Evolutionary conservation across 2,329 filamentous ascomycete species (phyloP).

Genomic region (Chalaropsis ovoidea): DNA sequence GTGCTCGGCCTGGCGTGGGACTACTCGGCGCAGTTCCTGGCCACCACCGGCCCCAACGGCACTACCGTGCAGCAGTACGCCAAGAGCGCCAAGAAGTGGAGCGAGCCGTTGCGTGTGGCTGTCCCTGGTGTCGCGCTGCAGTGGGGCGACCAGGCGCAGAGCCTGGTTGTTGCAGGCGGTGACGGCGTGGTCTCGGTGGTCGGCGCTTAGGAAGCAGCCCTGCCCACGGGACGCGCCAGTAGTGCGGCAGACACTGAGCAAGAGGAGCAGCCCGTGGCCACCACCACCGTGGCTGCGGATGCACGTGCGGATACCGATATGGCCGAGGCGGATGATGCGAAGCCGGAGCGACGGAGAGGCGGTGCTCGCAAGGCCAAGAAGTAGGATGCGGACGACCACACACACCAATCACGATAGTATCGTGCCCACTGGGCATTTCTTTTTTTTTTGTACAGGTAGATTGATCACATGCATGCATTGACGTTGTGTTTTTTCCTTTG

Average conservation of each 20-base stretch:
- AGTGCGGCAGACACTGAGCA: neutral
- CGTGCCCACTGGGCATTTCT: neutral
- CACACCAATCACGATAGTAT: neutral
- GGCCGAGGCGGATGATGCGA: neutral
- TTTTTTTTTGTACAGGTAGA: neutral
- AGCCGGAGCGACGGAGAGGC: neutral
- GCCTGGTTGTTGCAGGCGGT: conserved; percentile 61
- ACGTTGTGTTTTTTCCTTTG: neutral
- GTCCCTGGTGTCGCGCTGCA: conserved; percentile 60
- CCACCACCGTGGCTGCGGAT: no score
- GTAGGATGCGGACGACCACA: neutral
- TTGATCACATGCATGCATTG: neutral
- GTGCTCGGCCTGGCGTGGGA: conserved; percentile 77
- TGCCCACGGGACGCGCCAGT: neutral
- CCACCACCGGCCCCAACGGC: conserved; percentile 67
- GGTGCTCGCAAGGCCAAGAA: neutral
- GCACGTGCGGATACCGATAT: neutral
- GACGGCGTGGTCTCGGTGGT: conserved; percentile 69
- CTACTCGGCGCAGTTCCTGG: conserved; percentile 87
- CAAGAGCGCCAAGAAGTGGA: conserved; percentile 82
- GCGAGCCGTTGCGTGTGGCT: conserved; percentile 68
- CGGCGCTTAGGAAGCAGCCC: conserved; percentile 32
- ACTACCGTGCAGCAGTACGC: conserved; percentile 81
- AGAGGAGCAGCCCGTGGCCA: neutral
- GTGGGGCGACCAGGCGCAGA: conserved; percentile 69